phyloP scores from a whole-genome alignment of 1,284 basidiomycete species.

The Meira miltonrushii region DNA sequence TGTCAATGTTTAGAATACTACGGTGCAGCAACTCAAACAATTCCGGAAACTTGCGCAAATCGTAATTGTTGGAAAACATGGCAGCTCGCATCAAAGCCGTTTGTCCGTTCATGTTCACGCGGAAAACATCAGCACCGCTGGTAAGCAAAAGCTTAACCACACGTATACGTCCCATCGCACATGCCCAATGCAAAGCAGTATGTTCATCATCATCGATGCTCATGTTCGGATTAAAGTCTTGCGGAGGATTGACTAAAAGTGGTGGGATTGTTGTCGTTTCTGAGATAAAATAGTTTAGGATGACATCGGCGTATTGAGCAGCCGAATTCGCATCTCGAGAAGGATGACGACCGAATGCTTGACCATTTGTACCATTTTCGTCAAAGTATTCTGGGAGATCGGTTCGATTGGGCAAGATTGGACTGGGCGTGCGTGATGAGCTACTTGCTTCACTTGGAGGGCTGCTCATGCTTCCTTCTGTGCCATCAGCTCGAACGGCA shows the following conservation, averaged over 20 bases:
- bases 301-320: slow-evolving; percentile 77
- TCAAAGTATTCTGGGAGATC: slow-evolving; percentile 24
- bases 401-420: slow-evolving; percentile 52
- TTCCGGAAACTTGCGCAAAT: slow-evolving; percentile 97
- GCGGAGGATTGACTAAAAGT: slow-evolving; percentile 79
- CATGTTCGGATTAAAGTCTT: slow-evolving; percentile 92
- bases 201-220: slow-evolving; percentile 98
- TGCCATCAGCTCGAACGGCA: slow-evolving; percentile 56
- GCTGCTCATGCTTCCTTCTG: slow-evolving; percentile 63
- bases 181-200: slow-evolving; percentile 96
- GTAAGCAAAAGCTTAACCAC: slow-evolving; percentile 92
- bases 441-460: slow-evolving; percentile 78
- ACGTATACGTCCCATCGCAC: slow-evolving; percentile 95
- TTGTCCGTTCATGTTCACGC: slow-evolving; percentile 92
- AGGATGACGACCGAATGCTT: slow-evolving; percentile 19
- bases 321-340: slow-evolving; percentile 7
- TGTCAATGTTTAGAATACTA: slow-evolving; percentile 97
- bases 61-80: slow-evolving; percentile 99
- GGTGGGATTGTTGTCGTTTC: slow-evolving; percentile 89
- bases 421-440: slow-evolving; percentile 81
- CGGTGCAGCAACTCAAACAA: slow-evolving; percentile 93
- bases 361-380: slow-evolving; percentile 14
- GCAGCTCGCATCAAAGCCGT: slow-evolving; percentile 97
- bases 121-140: slow-evolving; percentile 93
- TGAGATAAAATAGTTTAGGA: slow-evolving; percentile 98